Base-by-base conservation (phyloP, 176 grass and related monocot genomes). In the Cenchrus fungigraminus region DNA sequence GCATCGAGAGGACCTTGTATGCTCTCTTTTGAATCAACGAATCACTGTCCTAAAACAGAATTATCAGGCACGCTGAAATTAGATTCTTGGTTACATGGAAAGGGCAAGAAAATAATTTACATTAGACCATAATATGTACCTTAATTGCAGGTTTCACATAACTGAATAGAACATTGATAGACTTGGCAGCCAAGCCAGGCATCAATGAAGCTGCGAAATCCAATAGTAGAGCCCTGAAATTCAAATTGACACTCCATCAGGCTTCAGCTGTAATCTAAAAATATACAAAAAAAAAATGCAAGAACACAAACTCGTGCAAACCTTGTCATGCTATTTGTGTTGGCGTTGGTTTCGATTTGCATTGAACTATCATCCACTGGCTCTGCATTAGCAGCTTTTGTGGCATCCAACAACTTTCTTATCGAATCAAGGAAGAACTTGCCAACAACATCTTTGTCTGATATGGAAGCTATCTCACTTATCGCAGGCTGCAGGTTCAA, bases 61-160 rank as follows among this genome's bases (percentile, higher is more conserved):
- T 37, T 5, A 53, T 69, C 29, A 73, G 86, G 59, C 20, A 49
- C 6, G 74, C 31, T 9, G 50, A 59, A 78, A 78, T 73, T 82
- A 79, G 12, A 50, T n/a, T 44, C 2, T 62, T 87, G 49, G 31
- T 43, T 73, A 79, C 58, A 84, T 60, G 50, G n/a, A 74, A 75
- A 81, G 75, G 6, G 19, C 9, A 75, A 11, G 13, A 25, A 40
- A 40, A 73, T 80, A 84, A 80, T 44, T 85, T 85, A 20, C 55
- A 77, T 20, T 51, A 57, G 63, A 85, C 32, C 22, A 83, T 72
- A 87, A 81, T 49, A 69, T 47, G 51, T 74, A 98, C 93, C 96
- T 95, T 90, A 61, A 98, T 88, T 86, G 93, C 85, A 83, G 96
- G 96, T 74, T 98, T 95, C 73, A 98, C 91, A 89, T 91, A 92